Conservation (phyloP, 2,329 filamentous ascomycete species). For the Penicillium olsonii region DNA sequence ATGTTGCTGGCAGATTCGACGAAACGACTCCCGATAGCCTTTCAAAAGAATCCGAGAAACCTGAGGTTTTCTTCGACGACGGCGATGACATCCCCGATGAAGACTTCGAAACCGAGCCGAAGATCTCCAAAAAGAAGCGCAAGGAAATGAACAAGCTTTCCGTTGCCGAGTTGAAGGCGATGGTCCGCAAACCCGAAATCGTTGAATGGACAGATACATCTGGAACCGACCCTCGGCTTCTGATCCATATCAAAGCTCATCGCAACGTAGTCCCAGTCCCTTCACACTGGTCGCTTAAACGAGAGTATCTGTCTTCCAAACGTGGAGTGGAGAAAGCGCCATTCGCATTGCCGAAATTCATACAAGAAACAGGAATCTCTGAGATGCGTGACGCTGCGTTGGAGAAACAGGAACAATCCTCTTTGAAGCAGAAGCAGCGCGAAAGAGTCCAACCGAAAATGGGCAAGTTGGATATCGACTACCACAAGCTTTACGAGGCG, state of each 20-base stretch:
- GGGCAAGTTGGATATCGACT: conserved; percentile 96
- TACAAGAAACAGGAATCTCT: conserved; percentile 93
- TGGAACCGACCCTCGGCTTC: conserved; percentile 80
- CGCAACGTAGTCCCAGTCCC: conserved; percentile 96
- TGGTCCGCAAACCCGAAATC: conserved; percentile 87
- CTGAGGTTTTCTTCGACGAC: conserved; percentile 79
- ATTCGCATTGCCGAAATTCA: conserved; percentile 92
- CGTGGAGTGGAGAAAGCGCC: conserved; percentile 93
- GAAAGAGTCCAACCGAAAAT: conserved; percentile 94
- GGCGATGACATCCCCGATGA: conserved; percentile 86
- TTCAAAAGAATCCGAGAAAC: conserved; percentile 71
- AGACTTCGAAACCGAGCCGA: conserved; percentile 61
- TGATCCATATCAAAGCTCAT: conserved; percentile 93
- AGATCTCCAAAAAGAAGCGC: conserved; percentile 90
- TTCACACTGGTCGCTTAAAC: conserved; percentile 90
- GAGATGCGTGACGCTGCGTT: conserved; percentile 97
- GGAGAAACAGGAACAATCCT: conserved; percentile 91
- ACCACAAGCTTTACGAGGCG: conserved; percentile 95
- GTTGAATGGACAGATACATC: conserved; percentile 98
- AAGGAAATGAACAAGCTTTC: conserved; percentile 91
- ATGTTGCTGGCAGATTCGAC: conserved; percentile 79
- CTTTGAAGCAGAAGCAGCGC: conserved; percentile 90
- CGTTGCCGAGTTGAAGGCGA: conserved; percentile 89
- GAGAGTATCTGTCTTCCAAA: conserved; percentile 96
- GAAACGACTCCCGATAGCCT: conserved; percentile 64